Base-by-base conservation (phyloP, 805 yeast genomes). In the Candida morakotiae region DNA sequence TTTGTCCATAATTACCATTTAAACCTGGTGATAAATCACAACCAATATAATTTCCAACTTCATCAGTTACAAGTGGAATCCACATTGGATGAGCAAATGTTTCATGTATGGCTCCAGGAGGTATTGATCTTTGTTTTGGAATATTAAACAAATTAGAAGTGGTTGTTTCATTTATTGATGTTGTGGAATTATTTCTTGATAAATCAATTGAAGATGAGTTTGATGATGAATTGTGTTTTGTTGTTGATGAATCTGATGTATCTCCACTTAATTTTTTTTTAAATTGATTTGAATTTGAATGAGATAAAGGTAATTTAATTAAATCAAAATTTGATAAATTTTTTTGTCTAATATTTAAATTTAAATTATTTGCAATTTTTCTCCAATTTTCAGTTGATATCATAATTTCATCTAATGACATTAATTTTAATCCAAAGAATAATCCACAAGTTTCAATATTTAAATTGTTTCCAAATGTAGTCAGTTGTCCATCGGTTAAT, bases 51-150 rank as follows among this genome's bases (percentile, higher is more conserved):
- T 91, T 91, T 31, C 98, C 98, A 16, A 79, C 82, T 37, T 77
- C 79, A 58, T 91, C 98, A 34, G 91, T 87, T 26, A 86, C 78
- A 36, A 91, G 60, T 3, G 98, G 98, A 41, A 91, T 79, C 98
- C 98, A 91, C 51, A 75, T 77, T 3, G 87, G 79, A 58, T 87
- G 87, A n/a, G 96, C 91, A 60, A 87, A 93, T 5, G 79, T 78
- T 7, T 75, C 72, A 55, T 85, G 84, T 31, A 88, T 68, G 9
- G 80, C 65, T 5, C 80, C 81, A 14, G 84, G 84, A 7, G 98
- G 98, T 11, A 87, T 69, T 0, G 93, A 81, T 41, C 71, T 71
- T 61, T 67, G 73, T 3, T 37, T 83, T 82, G 56, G 65, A 45
- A 52, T 36, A 16, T 27, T 28, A 22, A 27, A 39, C 13, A 9